phyloP scores from a whole-genome alignment of 2,329 filamentous ascomycete species.

The Pseudocercospora crystallina region DNA sequence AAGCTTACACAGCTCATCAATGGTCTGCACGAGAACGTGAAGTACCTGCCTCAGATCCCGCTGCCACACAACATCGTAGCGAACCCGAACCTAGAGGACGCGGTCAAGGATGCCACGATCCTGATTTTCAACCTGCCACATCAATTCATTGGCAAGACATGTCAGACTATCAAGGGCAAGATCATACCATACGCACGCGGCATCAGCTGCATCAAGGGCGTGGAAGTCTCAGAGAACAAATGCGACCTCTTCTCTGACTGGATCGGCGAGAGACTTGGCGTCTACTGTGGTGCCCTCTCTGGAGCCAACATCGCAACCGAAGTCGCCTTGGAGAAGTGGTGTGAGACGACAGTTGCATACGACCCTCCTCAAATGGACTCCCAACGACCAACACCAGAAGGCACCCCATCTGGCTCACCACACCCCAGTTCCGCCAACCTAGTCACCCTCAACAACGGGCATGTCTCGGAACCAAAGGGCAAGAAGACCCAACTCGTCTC shows the following conservation, averaged over 20 bases:
- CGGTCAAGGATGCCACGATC: constrained; percentile 81
- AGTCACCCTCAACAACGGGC: constrained; percentile 25
- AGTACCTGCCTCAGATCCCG: constrained; percentile 87
- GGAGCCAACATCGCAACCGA: constrained; percentile 96
- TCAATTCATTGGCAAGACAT: constrained; percentile 88
- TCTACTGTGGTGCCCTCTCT: constrained; percentile 94
- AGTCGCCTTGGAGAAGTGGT: constrained; percentile 94
- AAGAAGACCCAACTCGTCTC: constrained; percentile 52
- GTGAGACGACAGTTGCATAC: constrained; percentile 94
- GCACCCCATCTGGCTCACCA: constrained; percentile 42
- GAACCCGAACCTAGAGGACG: constrained; percentile 75
- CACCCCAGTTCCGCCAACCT: constrained; percentile 38
- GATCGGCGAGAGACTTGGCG: constrained; percentile 85
- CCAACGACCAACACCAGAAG: constrained; percentile 64
- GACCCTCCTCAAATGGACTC: constrained; percentile 89
- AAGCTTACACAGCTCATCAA: constrained; percentile 94
- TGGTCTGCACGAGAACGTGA: constrained; percentile 89
- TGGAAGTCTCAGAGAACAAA: constrained; percentile 83
- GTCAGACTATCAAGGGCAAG: constrained; percentile 79
- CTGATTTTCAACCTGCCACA: constrained; percentile 96
- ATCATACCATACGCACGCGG: constrained; percentile 90
- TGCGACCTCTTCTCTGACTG: constrained; percentile 91
- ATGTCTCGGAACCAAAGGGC: constrained; percentile 50
- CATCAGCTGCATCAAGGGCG: constrained; percentile 97
- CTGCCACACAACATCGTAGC: constrained; percentile 82